Evolutionary conservation across 495 filamentous ascomycete species (phyloP), one percentile per base, ranked within the genome.

Genomic region (Oleoguttula mirabilis): DNA sequence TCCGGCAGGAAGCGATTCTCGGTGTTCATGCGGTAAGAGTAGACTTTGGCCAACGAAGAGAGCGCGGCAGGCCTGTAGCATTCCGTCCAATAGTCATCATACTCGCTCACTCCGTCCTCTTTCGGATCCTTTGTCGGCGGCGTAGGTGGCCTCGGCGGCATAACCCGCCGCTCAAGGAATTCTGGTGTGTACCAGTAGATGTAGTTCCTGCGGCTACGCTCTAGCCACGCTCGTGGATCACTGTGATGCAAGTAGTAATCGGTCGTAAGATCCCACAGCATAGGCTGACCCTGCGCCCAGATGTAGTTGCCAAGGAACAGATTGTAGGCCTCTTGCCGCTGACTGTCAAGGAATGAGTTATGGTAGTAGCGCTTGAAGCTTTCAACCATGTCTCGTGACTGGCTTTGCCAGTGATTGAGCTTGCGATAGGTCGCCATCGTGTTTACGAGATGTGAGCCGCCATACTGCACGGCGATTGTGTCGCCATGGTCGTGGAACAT

Each of bases 351-450:
- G 62, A 98, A 98, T 0, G 88, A 94, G 59, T 98, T 98, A 60
- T 96, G 93, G 64, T 98, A 98, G 64, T 96, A 98, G 22, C 90
- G 77, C 59, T 96, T 98, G 68, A 98, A 95, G 60, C 84, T 93
- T 61, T 98, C 90, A 8, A 98, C 84, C 90, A 98, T 98, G 59
- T 98, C 90, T 32, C 90, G 73, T 5, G 90, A 94, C 54, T 92
- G 84, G 50, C 86, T 94, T 28, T 84, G 94, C 90, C 90, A 98
- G 57, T 95, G 88, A 47, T 96, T 96, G 57, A 94, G 92, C 60
- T 94, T 95, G 37, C 90, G 79, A 59, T 98, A 98, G 2, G 92
- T 96, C 43, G 88, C 88, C 88, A 95, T 94, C 1, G 90, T 98
- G 60, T 98, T 98, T 45, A 98, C 90, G 1, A 98, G 70, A 59